Conservation (phyloP, 768 basidiomycete species). For the Coprinellus micaceus region DNA sequence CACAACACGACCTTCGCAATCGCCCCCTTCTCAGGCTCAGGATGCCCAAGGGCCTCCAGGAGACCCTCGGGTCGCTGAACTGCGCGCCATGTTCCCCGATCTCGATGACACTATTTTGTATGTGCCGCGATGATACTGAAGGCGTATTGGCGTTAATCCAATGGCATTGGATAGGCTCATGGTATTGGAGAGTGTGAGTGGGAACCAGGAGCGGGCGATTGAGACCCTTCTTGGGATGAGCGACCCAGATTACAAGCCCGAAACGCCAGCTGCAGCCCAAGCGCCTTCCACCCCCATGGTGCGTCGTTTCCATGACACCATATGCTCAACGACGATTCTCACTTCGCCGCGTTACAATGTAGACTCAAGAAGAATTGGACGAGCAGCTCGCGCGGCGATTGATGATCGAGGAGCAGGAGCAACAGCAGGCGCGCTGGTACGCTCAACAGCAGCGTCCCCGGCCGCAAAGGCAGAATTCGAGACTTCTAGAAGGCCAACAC, state of each 20-base stretch:
- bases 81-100: conserved; percentile 75
- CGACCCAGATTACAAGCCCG: conserved; percentile 66
- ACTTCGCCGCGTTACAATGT: conserved; percentile 1
- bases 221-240: conserved; percentile 81
- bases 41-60: conserved; percentile 18
- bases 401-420: conserved; percentile 56
- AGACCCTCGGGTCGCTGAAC: conserved; percentile 49
- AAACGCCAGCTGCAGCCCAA: conserved; percentile 22
- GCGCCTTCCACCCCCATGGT: conserved; percentile 18
- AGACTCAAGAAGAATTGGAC: conserved; percentile 70
- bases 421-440: conserved; percentile 34
- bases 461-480: conserved; percentile 14
- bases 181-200: conserved; percentile 68
- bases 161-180: conserved; percentile 41
- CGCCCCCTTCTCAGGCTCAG: not conserved
- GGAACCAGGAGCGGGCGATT: conserved; percentile 71
- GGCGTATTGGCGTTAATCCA: not conserved
- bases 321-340: not conserved
- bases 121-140: conserved; percentile 19
- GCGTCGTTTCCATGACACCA: conserved; percentile 3
- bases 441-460: conserved; percentile 21
- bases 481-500: conserved; percentile 10
- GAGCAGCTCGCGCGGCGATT: conserved; percentile 76
- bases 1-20: not conserved
- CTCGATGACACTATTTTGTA: conserved; percentile 74